Percentiles rank a stretch among this genome's conserved stretches.
These are phyloP conservation scores for Pichia nakasei DNA, from an alignment of 805 yeast species.

Conservation along the genomic window DNA sequence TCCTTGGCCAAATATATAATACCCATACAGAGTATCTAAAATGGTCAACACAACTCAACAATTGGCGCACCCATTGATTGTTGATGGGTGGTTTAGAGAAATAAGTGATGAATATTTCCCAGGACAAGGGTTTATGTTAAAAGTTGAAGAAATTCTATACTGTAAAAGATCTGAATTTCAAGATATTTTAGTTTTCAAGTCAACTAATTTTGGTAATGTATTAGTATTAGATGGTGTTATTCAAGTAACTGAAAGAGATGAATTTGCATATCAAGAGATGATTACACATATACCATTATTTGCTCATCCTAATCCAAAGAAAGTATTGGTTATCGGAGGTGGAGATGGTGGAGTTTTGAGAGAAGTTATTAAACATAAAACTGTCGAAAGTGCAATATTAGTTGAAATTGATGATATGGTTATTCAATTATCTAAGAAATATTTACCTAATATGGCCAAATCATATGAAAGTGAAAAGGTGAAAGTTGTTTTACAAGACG, in stretches of 20 bases:
- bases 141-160: conserved; percentile 56
- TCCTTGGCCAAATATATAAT: no score
- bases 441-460: conserved; percentile 68
- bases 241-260: conserved; percentile 89
- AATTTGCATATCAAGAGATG: conserved; percentile 90
- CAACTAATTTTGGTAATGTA: conserved; percentile 75
- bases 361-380: conserved; percentile 63
- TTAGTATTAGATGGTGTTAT: conserved; percentile 82
- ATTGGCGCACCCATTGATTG: conserved; percentile 39
- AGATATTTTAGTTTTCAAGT: conserved; percentile 72
- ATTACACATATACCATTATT: conserved; percentile 76
- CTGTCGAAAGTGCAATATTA: conserved; percentile 56
- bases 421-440: conserved; percentile 60
- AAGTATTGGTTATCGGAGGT: conserved; percentile 85
- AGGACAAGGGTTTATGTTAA: conserved; percentile 74
- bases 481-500: conserved; percentile 65
- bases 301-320: conserved; percentile 66
- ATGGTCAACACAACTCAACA: not conserved
- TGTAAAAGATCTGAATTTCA: conserved; percentile 65
- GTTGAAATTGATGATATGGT: conserved; percentile 89
- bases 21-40: no score
- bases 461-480: conserved; percentile 58
- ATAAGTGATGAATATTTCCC: conserved; percentile 64
- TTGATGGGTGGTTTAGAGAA: conserved; percentile 80
- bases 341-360: conserved; percentile 95